Percentiles rank a stretch among this genome's conserved stretches.
phyloP scores from a whole-genome alignment of 2,329 filamentous ascomycete species.

The Tolypocladium paradoxum region DNA sequence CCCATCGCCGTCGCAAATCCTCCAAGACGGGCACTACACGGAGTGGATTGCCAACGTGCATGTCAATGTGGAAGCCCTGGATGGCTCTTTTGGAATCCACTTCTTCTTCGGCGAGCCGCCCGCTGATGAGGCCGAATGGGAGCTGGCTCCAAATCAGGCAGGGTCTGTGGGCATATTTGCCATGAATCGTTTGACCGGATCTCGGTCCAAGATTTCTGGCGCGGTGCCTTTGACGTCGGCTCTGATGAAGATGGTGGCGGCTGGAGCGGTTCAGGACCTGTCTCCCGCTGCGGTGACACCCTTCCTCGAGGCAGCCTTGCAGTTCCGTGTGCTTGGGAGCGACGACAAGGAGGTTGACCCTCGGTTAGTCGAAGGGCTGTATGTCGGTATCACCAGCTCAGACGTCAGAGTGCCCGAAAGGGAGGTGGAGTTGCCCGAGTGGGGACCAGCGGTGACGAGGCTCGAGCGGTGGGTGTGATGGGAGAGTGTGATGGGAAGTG shows the following conservation, averaged over 20 bases:
- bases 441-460: constrained; percentile 13
- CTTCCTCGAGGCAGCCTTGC: constrained; percentile 29
- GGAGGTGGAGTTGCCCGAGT: constrained; percentile 15
- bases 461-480: constrained; percentile 13
- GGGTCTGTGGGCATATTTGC: constrained; percentile 51
- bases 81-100: constrained; percentile 50
- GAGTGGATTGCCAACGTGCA: constrained; percentile 62
- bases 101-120: constrained; percentile 54
- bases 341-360: constrained; percentile 15
- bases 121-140: constrained; percentile 36
- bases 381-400: constrained; percentile 19
- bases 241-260: constrained; percentile 30
- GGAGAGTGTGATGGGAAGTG: background rate
- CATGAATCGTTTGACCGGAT: constrained; percentile 23
- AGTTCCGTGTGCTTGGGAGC: constrained; percentile 19
- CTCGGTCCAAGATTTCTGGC: constrained; percentile 29
- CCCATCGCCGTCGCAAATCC: constrained; percentile 16
- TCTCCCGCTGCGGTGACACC: constrained; percentile 24
- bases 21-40: constrained; percentile 32
- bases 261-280: constrained; percentile 25
- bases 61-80: constrained; percentile 48
- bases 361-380: constrained; percentile 15
- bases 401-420: constrained; percentile 14
- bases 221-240: constrained; percentile 41
- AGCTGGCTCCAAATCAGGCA: constrained; percentile 41